Evolutionary conservation across 2,329 filamentous ascomycete genomes (phyloP), one percentile per base, ranked within the genome.

Genomic region (Epichloe sibirici): DNA sequence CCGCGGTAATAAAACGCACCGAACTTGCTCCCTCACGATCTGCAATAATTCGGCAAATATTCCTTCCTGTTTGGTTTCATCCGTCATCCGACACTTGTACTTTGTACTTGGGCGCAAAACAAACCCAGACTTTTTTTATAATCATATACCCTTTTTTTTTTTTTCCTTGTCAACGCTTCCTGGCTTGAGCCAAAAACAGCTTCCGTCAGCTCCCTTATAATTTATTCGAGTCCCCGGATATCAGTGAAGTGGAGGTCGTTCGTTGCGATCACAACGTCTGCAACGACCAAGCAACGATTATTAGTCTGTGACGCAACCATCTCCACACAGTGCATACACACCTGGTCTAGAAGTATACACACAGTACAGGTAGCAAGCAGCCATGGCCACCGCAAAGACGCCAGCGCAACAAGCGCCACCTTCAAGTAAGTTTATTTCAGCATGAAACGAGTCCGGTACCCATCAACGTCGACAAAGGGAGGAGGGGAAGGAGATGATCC

Each of bases 351-450:
- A 21, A 21, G 2, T 2, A 21, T 21, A 21, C 17, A 21, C 2
- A 21, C 17, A 21, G 17, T 21, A 2, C 17, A 21, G n/a, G n/a
- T 17, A 12, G 40, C 11, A 25, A 40, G 23, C 49, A 17, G 48
- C 39, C 9, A 54, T 52, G 48, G 51, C 52, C 38, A 39, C 52
- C 52, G 13, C 54, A 44, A 57, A 55, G 28, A 40, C 55, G 21
- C 45, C 53, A 6, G 49, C 51, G 35, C 55, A 52, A 40, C 52
- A 56, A 44, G 51, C 48, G 47, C 49, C 48, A 23, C 45, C 49
- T 42, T 17, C 52, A 46, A 49, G 53, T 56, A 49, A 53, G 55
- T 55, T 25, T 17, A 37, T 25, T 25, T 37, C 21, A 44, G 9
- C 42, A 23, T 25, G 42, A 44, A 21, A 25, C 11, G 21, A 44